Conservation (phyloP, 495 filamentous ascomycete genomes). For the Penicillium psychrofluorescens region DNA sequence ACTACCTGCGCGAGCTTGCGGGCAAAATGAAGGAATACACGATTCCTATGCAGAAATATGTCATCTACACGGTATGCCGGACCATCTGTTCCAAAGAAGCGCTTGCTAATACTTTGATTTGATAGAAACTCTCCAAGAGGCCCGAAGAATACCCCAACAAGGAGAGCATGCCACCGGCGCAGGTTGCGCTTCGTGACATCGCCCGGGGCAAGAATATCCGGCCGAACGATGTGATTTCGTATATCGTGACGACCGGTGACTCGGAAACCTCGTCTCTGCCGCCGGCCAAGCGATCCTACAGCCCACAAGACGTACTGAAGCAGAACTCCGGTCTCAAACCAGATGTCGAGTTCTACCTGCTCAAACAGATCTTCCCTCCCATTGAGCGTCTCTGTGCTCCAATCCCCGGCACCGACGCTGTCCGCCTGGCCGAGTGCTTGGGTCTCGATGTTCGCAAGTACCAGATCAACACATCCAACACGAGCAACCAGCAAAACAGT, state of each 20-base stretch:
- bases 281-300: conserved; percentile 80
- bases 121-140: conserved; percentile 79
- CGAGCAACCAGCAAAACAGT: conserved; percentile 43
- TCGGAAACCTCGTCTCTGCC: conserved; percentile 55
- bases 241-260: conserved; percentile 80
- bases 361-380: conserved; percentile 97
- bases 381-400: conserved; percentile 97
- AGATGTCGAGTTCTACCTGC: conserved; percentile 92
- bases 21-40: conserved; percentile 71
- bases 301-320: conserved; percentile 78
- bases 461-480: conserved; percentile 55
- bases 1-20: conserved; percentile 77
- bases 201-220: conserved; percentile 80
- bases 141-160: conserved; percentile 90
- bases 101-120: conserved; percentile 5
- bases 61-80: conserved; percentile 71
- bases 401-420: conserved; percentile 82
- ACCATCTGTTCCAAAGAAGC: too few species aligned
- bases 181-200: conserved; percentile 84
- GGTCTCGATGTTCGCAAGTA: conserved; percentile 89
- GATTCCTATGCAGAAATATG: conserved; percentile 78
- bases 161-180: conserved; percentile 93
- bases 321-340: conserved; percentile 64
- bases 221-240: conserved; percentile 91
- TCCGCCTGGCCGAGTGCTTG: conserved; percentile 83